Evolutionary conservation across 768 basidiomycete genomes (phyloP).

Genomic region (Auricularia sp.): DNA sequence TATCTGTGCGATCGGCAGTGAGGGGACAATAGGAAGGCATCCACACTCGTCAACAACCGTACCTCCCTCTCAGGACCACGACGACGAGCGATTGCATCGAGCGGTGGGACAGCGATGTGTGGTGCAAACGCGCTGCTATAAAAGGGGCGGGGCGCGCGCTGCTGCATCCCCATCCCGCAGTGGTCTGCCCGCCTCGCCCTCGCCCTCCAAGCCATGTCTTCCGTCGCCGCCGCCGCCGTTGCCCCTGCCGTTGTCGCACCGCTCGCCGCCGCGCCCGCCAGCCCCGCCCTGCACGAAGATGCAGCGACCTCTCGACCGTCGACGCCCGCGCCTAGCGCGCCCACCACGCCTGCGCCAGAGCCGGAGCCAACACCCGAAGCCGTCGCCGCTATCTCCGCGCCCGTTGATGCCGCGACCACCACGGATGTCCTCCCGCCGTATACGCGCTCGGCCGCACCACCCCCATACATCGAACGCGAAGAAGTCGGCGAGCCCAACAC

Average conservation of each 20-base stretch:
- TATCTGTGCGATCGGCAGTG: too few species aligned
- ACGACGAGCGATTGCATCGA: too few species aligned
- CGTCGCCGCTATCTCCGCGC: not conserved
- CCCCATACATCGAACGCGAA: not conserved
- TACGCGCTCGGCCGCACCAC: not conserved
- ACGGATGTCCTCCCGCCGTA: not conserved
- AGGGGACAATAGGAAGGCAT: too few species aligned
- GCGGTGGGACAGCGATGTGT: too few species aligned
- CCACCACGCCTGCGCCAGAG: not conserved
- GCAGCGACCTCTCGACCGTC: not conserved
- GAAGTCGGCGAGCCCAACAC: constrained; percentile 24
- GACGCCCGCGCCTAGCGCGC: not conserved
- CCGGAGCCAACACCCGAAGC: not conserved
- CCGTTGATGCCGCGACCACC: not conserved
- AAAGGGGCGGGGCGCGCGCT: not conserved
- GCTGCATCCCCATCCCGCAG: not conserved
- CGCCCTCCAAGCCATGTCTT: not conserved
- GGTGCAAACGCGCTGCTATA: not conserved
- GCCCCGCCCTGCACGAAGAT: not conserved
- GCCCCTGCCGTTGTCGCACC: not conserved
- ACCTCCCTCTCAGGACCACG: too few species aligned
- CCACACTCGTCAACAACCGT: too few species aligned
- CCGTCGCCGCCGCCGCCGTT: not conserved
- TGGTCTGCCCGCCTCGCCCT: not conserved
- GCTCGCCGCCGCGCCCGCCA: not conserved